Evolutionary conservation across 192 early-diverging fungal species (phyloP).

Genomic region (Phlyctochytrium planicorne): DNA sequence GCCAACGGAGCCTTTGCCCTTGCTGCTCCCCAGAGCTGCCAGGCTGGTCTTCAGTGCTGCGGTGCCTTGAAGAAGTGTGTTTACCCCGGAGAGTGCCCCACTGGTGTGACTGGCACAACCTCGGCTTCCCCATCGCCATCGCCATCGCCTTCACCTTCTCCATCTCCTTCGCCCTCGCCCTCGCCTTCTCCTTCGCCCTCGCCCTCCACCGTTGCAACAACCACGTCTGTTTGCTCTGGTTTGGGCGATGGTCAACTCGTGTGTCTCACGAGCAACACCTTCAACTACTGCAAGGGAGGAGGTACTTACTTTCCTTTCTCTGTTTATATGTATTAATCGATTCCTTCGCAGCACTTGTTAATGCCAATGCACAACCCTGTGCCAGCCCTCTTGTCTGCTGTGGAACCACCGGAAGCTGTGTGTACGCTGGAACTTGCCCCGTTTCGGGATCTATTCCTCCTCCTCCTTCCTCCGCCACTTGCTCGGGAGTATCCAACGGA

Average conservation of each 20-base stretch:
- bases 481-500: neutral
- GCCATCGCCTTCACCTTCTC: neutral
- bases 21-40: neutral
- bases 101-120: neutral
- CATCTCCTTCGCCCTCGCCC: neutral
- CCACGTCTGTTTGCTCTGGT: neutral
- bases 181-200: neutral
- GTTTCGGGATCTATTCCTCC: neutral
- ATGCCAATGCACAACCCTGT: neutral
- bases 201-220: neutral
- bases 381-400: neutral
- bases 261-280: slow-evolving; percentile 12
- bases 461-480: neutral
- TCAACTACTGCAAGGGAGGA: slow-evolving; percentile 17
- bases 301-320: too few species aligned
- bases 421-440: slow-evolving; percentile 4
- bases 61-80: neutral
- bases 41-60: neutral
- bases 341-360: too few species aligned
- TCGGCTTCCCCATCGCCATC: neutral
- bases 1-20: neutral
- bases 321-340: too few species aligned
- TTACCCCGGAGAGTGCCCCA: neutral
- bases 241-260: neutral
- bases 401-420: neutral